phyloP scores from a whole-genome alignment of 2,329 filamentous ascomycete genomes.

The Colletotrichum cuscutae region DNA sequence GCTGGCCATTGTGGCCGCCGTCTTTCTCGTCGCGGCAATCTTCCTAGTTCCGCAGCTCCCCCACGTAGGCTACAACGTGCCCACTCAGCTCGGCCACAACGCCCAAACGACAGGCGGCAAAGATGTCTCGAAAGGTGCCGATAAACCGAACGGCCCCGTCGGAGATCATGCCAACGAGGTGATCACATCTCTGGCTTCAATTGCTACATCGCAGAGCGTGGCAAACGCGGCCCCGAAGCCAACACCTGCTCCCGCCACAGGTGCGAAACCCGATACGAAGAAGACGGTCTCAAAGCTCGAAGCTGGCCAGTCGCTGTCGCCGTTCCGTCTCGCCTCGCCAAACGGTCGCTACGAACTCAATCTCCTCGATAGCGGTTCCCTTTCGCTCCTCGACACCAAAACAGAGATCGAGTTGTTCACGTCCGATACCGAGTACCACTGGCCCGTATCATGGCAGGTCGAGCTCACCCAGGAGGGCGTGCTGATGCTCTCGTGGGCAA shows the following conservation, averaged over 20 bases:
- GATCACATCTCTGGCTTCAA: neutral
- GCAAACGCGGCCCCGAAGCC: neutral
- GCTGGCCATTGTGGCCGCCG: conserved; percentile 25
- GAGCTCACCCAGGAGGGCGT: conserved; percentile 35
- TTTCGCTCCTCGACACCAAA: conserved; percentile 30
- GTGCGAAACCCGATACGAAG: neutral
- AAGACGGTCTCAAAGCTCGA: conserved; percentile 18
- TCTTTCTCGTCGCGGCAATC: conserved; percentile 32
- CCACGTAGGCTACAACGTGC: conserved; percentile 12
- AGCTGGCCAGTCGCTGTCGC: conserved; percentile 25
- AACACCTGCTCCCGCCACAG: neutral
- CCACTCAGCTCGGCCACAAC: neutral
- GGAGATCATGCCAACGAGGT: neutral
- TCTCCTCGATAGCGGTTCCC: conserved; percentile 33
- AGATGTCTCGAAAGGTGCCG: neutral
- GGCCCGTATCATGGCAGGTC: conserved; percentile 36
- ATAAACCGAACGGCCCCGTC: neutral
- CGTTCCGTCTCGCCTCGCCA: conserved; percentile 32
- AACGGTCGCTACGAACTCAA: conserved; percentile 30
- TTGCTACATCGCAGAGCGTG: neutral
- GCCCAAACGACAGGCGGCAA: conserved; percentile 8
- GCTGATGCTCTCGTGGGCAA: conserved; percentile 36
- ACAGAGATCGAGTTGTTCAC: conserved; percentile 35
- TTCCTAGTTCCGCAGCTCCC: conserved; percentile 31
- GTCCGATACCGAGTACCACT: conserved; percentile 37